Percentiles rank a stretch among this genome's conserved stretches.
Conservation (phyloP, 495 filamentous ascomycete genomes). For the Melanomma pulvis-pyrius region DNA sequence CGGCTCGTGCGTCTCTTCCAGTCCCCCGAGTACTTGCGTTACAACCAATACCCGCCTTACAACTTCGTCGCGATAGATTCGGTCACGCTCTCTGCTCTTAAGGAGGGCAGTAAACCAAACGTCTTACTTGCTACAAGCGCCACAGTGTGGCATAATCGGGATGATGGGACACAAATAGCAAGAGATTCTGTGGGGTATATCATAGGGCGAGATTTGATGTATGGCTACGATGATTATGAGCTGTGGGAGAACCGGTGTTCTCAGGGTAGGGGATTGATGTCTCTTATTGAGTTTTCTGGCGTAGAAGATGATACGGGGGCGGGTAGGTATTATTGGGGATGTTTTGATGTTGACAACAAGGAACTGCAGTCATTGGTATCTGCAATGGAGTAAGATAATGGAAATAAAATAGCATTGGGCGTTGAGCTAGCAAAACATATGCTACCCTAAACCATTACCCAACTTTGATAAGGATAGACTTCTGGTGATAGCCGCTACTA, state of each 20-base stretch:
- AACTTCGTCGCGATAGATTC: slow-evolving; percentile 4
- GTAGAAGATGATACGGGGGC: not conserved
- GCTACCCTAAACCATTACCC: not conserved
- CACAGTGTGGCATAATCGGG: not conserved
- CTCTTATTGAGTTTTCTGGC: not conserved
- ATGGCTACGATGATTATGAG: not conserved
- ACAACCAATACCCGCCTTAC: not conserved
- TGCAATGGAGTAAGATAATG: not conserved
- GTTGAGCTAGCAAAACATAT: not conserved
- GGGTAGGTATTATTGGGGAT: slow-evolving; percentile 6
- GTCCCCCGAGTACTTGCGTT: not conserved
- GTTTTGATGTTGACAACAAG: not conserved
- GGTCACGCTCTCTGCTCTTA: not conserved
- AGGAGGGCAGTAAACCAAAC: not conserved
- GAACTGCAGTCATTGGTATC: not conserved
- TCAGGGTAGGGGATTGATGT: not conserved
- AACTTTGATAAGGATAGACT: not conserved
- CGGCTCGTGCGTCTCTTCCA: not conserved
- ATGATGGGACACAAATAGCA: not conserved
- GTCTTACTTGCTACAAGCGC: not conserved
- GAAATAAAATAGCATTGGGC: too few species aligned
- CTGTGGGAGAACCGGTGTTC: not conserved
- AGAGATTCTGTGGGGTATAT: not conserved
- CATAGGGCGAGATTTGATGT: not conserved
- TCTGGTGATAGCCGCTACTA: not conserved